Conservation (phyloP, 805 yeast species). For the Scheffersomyces lignosus region DNA sequence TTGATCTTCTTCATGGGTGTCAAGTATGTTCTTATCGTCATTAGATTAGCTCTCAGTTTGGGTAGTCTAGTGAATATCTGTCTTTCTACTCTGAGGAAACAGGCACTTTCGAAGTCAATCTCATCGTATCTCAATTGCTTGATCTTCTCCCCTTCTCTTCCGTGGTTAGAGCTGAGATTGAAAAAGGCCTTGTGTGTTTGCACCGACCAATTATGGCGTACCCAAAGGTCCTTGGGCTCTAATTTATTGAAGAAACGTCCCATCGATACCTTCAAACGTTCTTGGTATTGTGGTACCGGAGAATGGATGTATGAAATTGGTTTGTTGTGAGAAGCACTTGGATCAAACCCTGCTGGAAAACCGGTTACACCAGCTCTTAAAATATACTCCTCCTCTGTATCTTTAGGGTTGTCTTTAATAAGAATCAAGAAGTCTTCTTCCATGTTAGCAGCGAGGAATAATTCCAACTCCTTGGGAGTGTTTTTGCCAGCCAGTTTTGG, state of each 20-base stretch:
- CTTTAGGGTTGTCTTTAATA: slow-evolving; percentile 37
- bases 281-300: slow-evolving; percentile 69
- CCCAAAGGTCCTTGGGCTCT: slow-evolving; percentile 54
- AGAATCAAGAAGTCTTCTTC: slow-evolving; percentile 68
- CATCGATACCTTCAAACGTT: slow-evolving; percentile 62
- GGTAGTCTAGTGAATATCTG: slow-evolving; percentile 39
- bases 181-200: slow-evolving; percentile 53
- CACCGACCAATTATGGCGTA: slow-evolving; percentile 68
- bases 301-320: slow-evolving; percentile 62
- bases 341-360: slow-evolving; percentile 76
- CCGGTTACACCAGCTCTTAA: slow-evolving; percentile 57
- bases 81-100: slow-evolving; percentile 37
- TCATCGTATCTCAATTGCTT: slow-evolving; percentile 22
- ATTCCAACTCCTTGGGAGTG: slow-evolving; percentile 19
- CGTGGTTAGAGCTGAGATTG: slow-evolving; percentile 32
- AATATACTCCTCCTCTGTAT: slow-evolving; percentile 54
- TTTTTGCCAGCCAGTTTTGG: slow-evolving; percentile 10
- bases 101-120: slow-evolving; percentile 34
- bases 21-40: slow-evolving; percentile 39
- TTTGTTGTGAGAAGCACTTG: slow-evolving; percentile 49
- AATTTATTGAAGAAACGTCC: slow-evolving; percentile 61
- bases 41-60: slow-evolving; percentile 31
- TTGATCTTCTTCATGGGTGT: slow-evolving; percentile 30
- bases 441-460: slow-evolving; percentile 34
- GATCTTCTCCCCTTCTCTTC: slow-evolving; percentile 27